phyloP scores from a whole-genome alignment of 164 flowering plant genomes.

The Annona squamosa region DNA sequence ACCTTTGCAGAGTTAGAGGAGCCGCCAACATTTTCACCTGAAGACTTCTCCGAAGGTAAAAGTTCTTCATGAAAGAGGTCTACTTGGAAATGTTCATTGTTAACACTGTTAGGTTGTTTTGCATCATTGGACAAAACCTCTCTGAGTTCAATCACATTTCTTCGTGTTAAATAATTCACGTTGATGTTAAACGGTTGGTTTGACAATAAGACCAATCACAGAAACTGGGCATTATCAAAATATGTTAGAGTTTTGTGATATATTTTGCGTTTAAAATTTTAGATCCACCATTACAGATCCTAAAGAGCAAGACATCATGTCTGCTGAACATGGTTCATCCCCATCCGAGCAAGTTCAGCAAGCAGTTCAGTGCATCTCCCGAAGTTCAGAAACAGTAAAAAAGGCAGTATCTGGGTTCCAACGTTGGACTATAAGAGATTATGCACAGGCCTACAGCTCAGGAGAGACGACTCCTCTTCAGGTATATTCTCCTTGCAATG shows the following conservation, averaged over 20 bases:
- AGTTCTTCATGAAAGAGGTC: neutral
- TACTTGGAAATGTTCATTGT: neutral
- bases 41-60: conserved; percentile 55
- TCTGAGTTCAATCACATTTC: neutral
- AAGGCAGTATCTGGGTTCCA: conserved; percentile 22
- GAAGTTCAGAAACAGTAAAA: conserved; percentile 6
- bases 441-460: conserved; percentile 60
- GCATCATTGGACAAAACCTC: neutral
- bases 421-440: conserved; percentile 76
- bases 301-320: conserved; percentile 37
- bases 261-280: neutral
- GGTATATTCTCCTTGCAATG: conserved; percentile 31
- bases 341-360: conserved; percentile 56
- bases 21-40: conserved; percentile 59
- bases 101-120: neutral
- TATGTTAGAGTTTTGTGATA: no score
- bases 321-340: conserved; percentile 29
- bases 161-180: no score
- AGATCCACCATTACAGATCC: conserved; percentile 25
- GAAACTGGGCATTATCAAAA: no score
- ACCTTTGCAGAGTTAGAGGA: conserved; percentile 63
- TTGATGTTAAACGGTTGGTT: no score
- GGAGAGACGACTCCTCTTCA: conserved; percentile 55
- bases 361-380: conserved; percentile 49
- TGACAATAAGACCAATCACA: no score